phyloP scores from a whole-genome alignment of 257 asterid genomes.

The Catharanthus roseus region DNA sequence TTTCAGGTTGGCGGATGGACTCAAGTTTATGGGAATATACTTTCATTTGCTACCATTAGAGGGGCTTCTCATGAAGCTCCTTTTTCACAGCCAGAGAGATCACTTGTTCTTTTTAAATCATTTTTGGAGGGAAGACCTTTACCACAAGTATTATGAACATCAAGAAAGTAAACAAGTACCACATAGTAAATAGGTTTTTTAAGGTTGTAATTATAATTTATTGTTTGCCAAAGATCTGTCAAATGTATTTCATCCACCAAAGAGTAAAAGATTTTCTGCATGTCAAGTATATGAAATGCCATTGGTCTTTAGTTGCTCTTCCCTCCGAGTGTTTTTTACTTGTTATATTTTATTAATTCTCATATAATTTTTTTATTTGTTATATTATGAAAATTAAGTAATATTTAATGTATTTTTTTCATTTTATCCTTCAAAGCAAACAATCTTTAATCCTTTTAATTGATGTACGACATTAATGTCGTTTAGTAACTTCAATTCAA shows the following conservation, averaged over 20 bases:
- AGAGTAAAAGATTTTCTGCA: not conserved
- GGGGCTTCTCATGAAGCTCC: conserved; percentile 83
- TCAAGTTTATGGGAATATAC: conserved; percentile 49
- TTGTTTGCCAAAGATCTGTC: not conserved
- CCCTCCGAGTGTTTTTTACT: no score
- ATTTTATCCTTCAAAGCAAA: no score
- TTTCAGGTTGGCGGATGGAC: conserved; percentile 78
- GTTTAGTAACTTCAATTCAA: no score
- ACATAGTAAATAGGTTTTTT: conserved; percentile 14
- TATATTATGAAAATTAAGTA: no score
- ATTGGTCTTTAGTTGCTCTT: no score
- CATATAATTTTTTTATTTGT: no score
- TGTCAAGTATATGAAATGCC: not conserved
- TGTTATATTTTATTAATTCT: no score
- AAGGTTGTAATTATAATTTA: conserved; percentile 13
- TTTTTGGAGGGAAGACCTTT: conserved; percentile 51
- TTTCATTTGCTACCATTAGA: conserved; percentile 68
- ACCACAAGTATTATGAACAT: conserved; percentile 36
- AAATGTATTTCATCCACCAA: not conserved
- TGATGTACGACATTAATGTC: no score
- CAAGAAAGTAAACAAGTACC: no score
- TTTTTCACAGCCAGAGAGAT: conserved; percentile 66
- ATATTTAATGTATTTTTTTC: no score
- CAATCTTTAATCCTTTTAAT: no score
- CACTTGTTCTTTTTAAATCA: conserved; percentile 60